Evolutionary conservation across 75 land plant species (phyloP).

Genomic region (Selaginella moellendorffii): DNA sequence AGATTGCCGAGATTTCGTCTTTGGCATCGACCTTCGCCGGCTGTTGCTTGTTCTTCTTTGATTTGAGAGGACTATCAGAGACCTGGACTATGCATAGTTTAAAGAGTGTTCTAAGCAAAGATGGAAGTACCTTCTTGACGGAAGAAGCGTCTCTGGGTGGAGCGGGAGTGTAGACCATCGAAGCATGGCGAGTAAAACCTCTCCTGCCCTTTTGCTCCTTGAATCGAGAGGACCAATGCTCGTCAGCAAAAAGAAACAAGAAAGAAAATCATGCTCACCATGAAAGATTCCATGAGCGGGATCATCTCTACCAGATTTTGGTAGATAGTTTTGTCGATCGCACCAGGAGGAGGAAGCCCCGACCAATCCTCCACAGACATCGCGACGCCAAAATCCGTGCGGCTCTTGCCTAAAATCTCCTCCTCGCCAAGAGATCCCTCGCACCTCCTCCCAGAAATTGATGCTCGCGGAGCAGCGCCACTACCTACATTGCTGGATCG

Average conservation of each 20-base stretch:
- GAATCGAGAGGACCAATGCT: slow-evolving; percentile 4
- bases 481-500: neutral
- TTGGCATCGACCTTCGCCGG: slow-evolving; percentile 8
- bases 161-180: slow-evolving; percentile 53
- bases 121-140: slow-evolving; percentile 29
- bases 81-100: neutral
- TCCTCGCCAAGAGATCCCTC: too few species aligned
- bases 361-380: neutral
- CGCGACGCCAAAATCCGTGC: neutral
- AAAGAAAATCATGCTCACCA: slow-evolving; percentile 26
- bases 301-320: slow-evolving; percentile 60
- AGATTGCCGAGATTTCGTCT: slow-evolving; percentile 8
- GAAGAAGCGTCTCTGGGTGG: slow-evolving; percentile 30
- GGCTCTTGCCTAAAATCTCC: too few species aligned
- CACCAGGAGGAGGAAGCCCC: neutral
- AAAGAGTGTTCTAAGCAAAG: neutral
- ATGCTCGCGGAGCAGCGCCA: too few species aligned
- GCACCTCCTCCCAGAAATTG: too few species aligned
- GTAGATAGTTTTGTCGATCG: slow-evolving; percentile 35
- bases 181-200: slow-evolving; percentile 41
- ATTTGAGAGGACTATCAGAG: neutral
- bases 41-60: slow-evolving; percentile 8
- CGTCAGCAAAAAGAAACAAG: slow-evolving; percentile 1
- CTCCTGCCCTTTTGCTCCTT: slow-evolving; percentile 42
- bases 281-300: slow-evolving; percentile 64